These are phyloP conservation scores for Rhizophagus prolifer DNA, from an alignment of 192 early-diverging fungal species.

Conservation along the genomic window DNA sequence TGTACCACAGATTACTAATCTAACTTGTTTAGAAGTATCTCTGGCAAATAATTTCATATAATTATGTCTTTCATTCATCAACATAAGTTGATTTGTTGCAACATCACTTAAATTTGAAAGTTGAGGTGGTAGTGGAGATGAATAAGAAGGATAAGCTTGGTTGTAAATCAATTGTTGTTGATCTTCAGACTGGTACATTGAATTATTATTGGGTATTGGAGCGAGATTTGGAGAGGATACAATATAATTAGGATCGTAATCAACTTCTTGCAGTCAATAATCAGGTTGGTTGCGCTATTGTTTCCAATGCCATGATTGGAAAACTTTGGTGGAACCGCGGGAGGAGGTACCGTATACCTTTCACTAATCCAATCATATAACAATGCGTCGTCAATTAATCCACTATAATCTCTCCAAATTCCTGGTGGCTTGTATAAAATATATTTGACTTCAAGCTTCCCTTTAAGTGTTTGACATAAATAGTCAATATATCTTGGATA, in stretches of 20 bases:
- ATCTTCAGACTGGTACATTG: too few relatives aligned
- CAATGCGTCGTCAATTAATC: background rate
- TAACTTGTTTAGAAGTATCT: background rate
- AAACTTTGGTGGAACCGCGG: background rate
- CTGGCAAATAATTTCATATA: background rate
- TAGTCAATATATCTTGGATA: background rate
- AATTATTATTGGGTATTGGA: too few relatives aligned
- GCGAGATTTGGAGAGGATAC: too few relatives aligned
- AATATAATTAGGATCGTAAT: too few relatives aligned
- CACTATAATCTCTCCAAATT: background rate
- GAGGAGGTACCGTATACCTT: background rate
- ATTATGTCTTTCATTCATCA: slow-evolving; percentile 1
- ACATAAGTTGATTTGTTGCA: background rate
- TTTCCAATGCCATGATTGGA: background rate
- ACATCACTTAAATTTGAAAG: background rate
- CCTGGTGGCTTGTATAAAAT: background rate
- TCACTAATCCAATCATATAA: slow-evolving; percentile 13
- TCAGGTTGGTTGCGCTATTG: background rate
- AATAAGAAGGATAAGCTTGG: background rate
- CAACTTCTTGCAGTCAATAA: too few relatives aligned
- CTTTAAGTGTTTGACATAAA: background rate
- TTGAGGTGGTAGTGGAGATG: background rate
- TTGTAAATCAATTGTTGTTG: too few relatives aligned
- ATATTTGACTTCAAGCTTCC: background rate
- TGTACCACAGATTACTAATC: background rate